These are phyloP conservation scores for Aspergillus ochraceus DNA, from an alignment of 2,329 filamentous ascomycete genomes.

Conservation along the genomic window DNA sequence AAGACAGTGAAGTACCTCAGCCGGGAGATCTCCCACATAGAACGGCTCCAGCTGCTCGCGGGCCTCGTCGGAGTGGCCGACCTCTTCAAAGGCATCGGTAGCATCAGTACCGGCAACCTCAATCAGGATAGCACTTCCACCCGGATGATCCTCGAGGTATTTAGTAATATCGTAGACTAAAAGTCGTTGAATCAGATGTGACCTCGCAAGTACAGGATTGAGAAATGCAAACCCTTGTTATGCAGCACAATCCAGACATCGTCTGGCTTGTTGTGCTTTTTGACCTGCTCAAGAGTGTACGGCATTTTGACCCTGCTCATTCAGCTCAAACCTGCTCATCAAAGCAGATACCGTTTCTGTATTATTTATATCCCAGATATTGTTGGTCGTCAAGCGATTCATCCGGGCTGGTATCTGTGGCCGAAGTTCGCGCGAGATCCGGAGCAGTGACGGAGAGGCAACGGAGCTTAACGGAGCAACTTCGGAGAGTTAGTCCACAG, in stretches of 20 bases:
- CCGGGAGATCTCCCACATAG: conserved; percentile 31
- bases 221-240: conserved; percentile 45
- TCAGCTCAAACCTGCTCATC: too few species aligned
- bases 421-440: too few species aligned
- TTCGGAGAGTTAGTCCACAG: too few species aligned
- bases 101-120: conserved; percentile 44
- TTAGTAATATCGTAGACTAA: conserved; percentile 59
- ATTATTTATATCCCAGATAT: too few species aligned
- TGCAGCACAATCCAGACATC: conserved; percentile 56
- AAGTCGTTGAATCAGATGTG: neutral
- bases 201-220: neutral
- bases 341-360: too few species aligned
- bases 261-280: neutral
- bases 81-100: conserved; percentile 41
- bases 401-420: too few species aligned
- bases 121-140: conserved; percentile 38
- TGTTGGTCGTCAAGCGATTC: too few species aligned
- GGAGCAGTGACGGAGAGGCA: too few species aligned
- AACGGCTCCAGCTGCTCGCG: conserved; percentile 39
- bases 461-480: too few species aligned
- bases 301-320: too few species aligned
- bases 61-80: conserved; percentile 47
- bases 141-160: conserved; percentile 60
- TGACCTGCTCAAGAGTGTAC: too few species aligned
- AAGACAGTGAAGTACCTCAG: conserved; percentile 8